A percentile compares a stretch with the other conserved stretches of the same genome.
phyloP scores from a whole-genome alignment of 2,329 filamentous ascomycete genomes.

The Talaromyces sp. region DNA sequence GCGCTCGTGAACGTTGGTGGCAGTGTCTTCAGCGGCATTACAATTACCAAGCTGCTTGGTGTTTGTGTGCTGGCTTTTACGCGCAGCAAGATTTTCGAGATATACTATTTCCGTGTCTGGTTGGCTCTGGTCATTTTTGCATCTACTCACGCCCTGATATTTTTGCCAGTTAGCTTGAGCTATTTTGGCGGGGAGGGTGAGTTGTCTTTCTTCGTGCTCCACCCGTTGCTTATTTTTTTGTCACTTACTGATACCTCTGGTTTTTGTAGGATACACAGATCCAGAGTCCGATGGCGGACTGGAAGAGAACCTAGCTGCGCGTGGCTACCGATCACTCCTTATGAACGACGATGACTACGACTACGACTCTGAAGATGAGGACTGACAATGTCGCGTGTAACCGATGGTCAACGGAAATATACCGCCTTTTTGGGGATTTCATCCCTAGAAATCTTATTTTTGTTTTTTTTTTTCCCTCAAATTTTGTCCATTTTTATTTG shows the following conservation, averaged over 20 bases:
- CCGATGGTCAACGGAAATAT: background rate
- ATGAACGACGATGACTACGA: conserved; percentile 69
- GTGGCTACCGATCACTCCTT: conserved; percentile 70
- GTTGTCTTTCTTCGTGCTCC: conserved; percentile 17
- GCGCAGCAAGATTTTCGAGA: conserved; percentile 95
- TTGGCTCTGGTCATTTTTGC: conserved; percentile 85
- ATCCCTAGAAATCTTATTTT: background rate
- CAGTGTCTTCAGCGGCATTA: conserved; percentile 93
- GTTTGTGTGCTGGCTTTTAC: conserved; percentile 92
- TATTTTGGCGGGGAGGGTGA: conserved; percentile 73
- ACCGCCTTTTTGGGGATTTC: background rate
- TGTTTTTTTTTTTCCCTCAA: background rate
- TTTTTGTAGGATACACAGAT: conserved; percentile 67
- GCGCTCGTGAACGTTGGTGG: conserved; percentile 91
- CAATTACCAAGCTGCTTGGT: conserved; percentile 87
- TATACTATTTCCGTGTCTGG: conserved; percentile 99
- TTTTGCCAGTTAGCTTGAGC: conserved; percentile 84
- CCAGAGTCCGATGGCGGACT: conserved; percentile 81
- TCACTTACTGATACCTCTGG: background rate
- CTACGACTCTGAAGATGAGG: conserved; percentile 63
- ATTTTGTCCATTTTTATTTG: background rate
- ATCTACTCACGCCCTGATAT: conserved; percentile 80
- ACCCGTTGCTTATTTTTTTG: background rate
- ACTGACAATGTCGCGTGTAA: background rate
- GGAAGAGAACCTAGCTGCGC: conserved; percentile 78